These are phyloP conservation scores for Chlorella variabilis DNA, from an alignment of 163 green algal species.

Conservation along the genomic window DNA sequence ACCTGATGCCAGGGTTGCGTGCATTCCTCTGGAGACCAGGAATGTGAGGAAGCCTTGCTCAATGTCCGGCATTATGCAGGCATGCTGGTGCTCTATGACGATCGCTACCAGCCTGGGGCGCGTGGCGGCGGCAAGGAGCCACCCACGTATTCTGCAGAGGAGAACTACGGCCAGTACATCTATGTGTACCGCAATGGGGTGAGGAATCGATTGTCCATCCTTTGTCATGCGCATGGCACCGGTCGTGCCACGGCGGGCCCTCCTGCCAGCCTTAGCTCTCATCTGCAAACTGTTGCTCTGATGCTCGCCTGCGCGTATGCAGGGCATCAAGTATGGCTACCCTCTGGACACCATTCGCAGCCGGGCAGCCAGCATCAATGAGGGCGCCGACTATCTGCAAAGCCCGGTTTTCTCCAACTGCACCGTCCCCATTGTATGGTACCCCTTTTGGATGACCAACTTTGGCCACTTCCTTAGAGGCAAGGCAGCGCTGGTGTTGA, in stretches of 20 bases:
- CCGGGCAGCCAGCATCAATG: background rate
- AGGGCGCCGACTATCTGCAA: slow-evolving; percentile 9
- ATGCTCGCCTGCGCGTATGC: background rate
- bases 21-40: no score
- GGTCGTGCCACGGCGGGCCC: no score
- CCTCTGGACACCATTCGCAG: background rate
- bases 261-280: no score
- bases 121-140: slow-evolving; percentile 9
- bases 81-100: slow-evolving; percentile 12
- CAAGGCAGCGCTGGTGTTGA: no score
- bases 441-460: slow-evolving; percentile 32
- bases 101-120: slow-evolving; percentile 8
- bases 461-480: slow-evolving; percentile 21
- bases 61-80: background rate
- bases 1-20: background rate
- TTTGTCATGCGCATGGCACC: no score
- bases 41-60: no score
- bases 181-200: slow-evolving; percentile 15
- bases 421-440: slow-evolving; percentile 21
- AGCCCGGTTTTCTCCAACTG: background rate
- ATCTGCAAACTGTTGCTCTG: background rate
- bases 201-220: background rate
- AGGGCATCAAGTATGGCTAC: background rate
- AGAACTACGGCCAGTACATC: slow-evolving; percentile 23
- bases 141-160: background rate